phyloP scores from a whole-genome alignment of 192 early-diverging fungal species.

The Coemansia pectinata region DNA sequence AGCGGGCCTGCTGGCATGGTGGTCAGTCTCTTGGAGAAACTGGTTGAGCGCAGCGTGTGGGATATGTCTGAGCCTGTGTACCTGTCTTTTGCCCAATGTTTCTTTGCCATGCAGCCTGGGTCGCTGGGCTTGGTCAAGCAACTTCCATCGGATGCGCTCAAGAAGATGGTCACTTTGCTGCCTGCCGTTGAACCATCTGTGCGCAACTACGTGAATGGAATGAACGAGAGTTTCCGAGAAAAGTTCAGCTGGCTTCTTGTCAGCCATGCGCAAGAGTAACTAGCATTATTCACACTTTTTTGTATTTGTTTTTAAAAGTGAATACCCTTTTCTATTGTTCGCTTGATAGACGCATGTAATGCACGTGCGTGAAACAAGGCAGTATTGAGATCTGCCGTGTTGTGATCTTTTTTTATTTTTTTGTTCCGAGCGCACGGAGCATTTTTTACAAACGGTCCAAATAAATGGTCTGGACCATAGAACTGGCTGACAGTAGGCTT shows the following conservation, averaged over 20 bases:
- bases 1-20: conserved; percentile 30
- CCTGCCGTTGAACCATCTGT: conserved; percentile 10
- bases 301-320: background rate
- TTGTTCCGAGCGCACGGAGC: background rate
- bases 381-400: background rate
- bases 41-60: conserved; percentile 49
- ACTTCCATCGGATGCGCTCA: conserved; percentile 29
- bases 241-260: conserved; percentile 32
- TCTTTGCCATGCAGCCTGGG: conserved; percentile 28
- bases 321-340: background rate
- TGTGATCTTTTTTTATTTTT: background rate
- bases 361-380: background rate
- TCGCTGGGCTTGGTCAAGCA: conserved; percentile 32
- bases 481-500: background rate
- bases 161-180: conserved; percentile 21
- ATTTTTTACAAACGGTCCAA: conserved; percentile 3
- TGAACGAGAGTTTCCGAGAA: conserved; percentile 27
- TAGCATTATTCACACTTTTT: background rate
- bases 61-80: conserved; percentile 21
- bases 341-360: background rate
- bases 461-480: background rate
- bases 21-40: conserved; percentile 15
- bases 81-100: conserved; percentile 22
- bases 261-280: background rate
- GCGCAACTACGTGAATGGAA: conserved; percentile 36